phyloP scores from a whole-genome alignment of 169 alveolate species.

The Plasmodium fragile region DNA sequence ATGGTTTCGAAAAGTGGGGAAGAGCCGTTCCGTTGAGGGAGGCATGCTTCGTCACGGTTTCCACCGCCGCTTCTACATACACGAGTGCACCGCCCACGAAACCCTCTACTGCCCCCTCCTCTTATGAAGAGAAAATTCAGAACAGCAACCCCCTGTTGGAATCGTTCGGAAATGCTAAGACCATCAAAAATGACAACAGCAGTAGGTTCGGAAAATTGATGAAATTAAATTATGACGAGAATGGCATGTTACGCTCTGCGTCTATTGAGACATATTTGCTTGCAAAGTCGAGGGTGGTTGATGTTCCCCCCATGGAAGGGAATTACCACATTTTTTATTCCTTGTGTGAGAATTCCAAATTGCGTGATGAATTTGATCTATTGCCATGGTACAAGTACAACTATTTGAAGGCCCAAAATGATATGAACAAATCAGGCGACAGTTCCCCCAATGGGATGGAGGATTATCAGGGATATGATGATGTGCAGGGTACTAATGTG shows the following conservation, averaged over 20 bases:
- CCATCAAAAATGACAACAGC: slow-evolving; percentile 97
- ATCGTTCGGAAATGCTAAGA: slow-evolving; percentile 99
- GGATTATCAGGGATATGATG: slow-evolving; percentile 2
- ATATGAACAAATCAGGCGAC: not conserved
- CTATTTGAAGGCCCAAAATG: slow-evolving; percentile 32
- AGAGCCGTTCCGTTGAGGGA: not conserved
- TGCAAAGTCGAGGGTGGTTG: slow-evolving; percentile 96
- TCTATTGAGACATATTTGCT: slow-evolving; percentile 95
- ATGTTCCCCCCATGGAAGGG: slow-evolving; percentile 93
- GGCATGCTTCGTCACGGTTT: not conserved
- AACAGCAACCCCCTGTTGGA: slow-evolving; percentile 98
- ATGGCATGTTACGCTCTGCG: slow-evolving; percentile 93
- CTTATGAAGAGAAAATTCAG: slow-evolving; percentile 85
- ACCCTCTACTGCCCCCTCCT: not conserved
- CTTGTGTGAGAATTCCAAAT: slow-evolving; percentile 80
- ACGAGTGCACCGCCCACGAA: not conserved
- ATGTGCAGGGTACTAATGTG: not conserved
- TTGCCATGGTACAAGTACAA: slow-evolving; percentile 76
- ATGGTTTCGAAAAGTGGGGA: not conserved
- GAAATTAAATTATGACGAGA: slow-evolving; percentile 92
- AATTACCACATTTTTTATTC: slow-evolving; percentile 98
- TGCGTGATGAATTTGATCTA: slow-evolving; percentile 24
- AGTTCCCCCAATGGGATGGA: not conserved
- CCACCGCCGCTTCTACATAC: not conserved
- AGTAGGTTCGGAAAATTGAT: slow-evolving; percentile 98